A percentile compares a stretch with the other conserved stretches of the same genome.
These are phyloP conservation scores for Daldinia sp. DNA, from an alignment of 2,329 filamentous ascomycete genomes.

Conservation along the genomic window DNA sequence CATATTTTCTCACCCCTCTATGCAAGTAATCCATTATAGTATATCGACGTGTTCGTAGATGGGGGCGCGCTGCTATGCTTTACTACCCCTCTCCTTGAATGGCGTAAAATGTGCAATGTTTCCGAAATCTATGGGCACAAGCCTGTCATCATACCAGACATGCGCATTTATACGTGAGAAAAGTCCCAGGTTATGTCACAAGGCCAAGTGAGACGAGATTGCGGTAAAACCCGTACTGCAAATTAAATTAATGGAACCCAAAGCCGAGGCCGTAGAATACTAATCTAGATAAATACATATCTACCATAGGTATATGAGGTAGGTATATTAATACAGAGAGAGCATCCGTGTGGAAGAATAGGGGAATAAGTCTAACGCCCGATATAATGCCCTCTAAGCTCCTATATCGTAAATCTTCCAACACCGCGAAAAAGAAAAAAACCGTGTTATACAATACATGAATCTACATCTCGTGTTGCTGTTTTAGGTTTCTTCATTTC, in stretches of 20 bases:
- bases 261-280: background rate
- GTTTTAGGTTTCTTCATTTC: conserved; percentile 21
- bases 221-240: background rate
- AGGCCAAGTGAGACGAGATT: background rate
- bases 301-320: background rate
- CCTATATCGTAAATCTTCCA: background rate
- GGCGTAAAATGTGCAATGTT: too few species aligned
- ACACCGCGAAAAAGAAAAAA: background rate
- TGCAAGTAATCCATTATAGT: too few species aligned
- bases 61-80: too few species aligned
- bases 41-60: too few species aligned
- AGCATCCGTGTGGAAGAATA: conserved; percentile 14
- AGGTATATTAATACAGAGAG: conserved; percentile 13
- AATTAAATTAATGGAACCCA: background rate
- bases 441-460: conserved; percentile 13
- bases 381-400: background rate
- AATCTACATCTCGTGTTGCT: conserved; percentile 7
- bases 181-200: too few species aligned
- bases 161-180: too few species aligned
- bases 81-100: too few species aligned
- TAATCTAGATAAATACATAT: background rate
- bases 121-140: too few species aligned
- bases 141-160: too few species aligned
- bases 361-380: conserved; percentile 9
- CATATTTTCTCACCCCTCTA: background rate